A percentile compares a stretch with the other conserved stretches of the same genome.
Conservation (phyloP, 2,329 filamentous ascomycete genomes). For the Fusarium denticulatum region DNA sequence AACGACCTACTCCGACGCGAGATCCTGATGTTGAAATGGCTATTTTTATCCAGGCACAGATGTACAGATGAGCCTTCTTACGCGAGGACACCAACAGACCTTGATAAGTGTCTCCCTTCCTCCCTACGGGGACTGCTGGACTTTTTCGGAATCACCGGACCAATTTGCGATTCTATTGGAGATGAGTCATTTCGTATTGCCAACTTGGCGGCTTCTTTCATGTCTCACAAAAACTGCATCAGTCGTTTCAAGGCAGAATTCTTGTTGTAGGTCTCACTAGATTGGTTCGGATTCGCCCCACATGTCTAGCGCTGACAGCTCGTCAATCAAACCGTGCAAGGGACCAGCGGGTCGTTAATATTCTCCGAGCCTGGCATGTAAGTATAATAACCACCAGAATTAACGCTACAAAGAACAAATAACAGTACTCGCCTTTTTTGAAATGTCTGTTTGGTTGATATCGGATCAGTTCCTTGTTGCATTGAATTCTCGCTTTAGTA, state of each 20-base stretch:
- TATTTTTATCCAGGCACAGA: neutral
- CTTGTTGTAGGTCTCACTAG: neutral
- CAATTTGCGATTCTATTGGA: neutral
- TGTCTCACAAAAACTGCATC: neutral
- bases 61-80: neutral
- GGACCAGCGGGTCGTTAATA: neutral
- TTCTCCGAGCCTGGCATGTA: neutral
- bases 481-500: neutral
- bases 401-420: neutral
- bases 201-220: neutral
- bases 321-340: neutral
- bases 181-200: neutral
- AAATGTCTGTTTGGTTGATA: neutral
- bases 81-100: neutral
- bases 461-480: neutral
- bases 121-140: accelerated
- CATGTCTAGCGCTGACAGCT: slow-evolving; percentile 13
- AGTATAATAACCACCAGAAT: neutral
- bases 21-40: neutral
- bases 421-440: accelerated
- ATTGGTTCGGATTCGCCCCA: slow-evolving; percentile 14
- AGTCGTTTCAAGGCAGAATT: neutral
- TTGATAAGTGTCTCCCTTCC: neutral
- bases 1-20: neutral
- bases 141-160: neutral